Base-by-base conservation (phyloP, 306 rosid species). In the Senna tora region DNA sequence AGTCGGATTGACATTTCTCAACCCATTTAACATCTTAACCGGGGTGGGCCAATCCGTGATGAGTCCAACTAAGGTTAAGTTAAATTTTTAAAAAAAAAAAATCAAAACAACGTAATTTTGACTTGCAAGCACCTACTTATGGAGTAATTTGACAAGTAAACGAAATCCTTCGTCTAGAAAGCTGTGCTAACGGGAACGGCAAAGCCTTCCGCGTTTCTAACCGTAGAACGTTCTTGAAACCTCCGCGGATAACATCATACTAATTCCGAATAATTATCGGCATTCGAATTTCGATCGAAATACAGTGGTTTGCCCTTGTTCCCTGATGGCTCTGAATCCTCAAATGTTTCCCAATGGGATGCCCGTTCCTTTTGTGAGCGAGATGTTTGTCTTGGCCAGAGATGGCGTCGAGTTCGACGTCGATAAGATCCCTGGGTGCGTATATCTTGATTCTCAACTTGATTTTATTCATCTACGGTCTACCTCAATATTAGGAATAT, bases 391-490 rank as follows among this genome's bases (percentile, higher is more conserved):
- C n/a, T 65, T 94, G 81, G 88, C 91, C 77, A 82, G 99, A 94
- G 99, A 91, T n/a, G 96, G 92, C 80, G 93, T 94, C 59, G 99
- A 94, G 63, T 89, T 87, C 74, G 96, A 87, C 28, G 69, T 91
- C 77, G 97, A 94, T 72, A 94, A 94, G 90, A 87, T 94, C 75
- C 95, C 99, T n/a, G 95, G 96, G 94, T 88, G 3, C 43, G 83
- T 79, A 33, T 10, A 7, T 49, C 32, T 45, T 49, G n/a, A 66
- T 65, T 42, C 54, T 43, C 0, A 20, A 6, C 42, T 6, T 7
- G 20, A 5, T 57, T 56, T 11, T 5, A 21, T 25, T 52, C 14
- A 13, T 16, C 14, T 41, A 0, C 42, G 9, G 42, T 42, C 63
- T 49, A 28, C 30, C 30, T 25, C 30, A 30, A 43, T 2, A 7